Evolutionary conservation across 257 asterid species (phyloP).

Genomic region (Petunia axillaris): DNA sequence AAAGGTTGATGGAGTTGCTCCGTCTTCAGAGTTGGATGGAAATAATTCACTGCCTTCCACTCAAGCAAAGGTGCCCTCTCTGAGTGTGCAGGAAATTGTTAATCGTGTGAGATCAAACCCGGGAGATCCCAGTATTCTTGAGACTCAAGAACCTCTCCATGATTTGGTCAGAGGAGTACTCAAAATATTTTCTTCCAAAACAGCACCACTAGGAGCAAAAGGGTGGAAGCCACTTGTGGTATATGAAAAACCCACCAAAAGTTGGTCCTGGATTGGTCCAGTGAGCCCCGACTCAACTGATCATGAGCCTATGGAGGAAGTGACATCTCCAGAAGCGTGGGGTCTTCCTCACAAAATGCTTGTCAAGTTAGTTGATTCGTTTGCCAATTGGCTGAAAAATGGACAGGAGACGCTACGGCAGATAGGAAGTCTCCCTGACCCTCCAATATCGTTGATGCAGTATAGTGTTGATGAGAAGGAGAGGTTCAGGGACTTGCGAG

Average conservation of each 20-base stretch:
- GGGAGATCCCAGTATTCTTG: slow-evolving; percentile 92
- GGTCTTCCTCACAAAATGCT: slow-evolving; percentile 95
- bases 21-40: slow-evolving; percentile 46
- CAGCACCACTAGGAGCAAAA: slow-evolving; percentile 98
- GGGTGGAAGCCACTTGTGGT: slow-evolving; percentile 96
- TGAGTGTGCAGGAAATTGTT: slow-evolving; percentile 80
- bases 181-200: slow-evolving; percentile 82
- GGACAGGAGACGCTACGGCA: slow-evolving; percentile 98
- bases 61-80: slow-evolving; percentile 62
- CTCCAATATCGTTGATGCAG: slow-evolving; percentile 79
- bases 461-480: slow-evolving; percentile 86
- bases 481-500: slow-evolving; percentile 95
- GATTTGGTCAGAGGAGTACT: slow-evolving; percentile 96
- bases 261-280: slow-evolving; percentile 98
- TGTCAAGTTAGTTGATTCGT: slow-evolving; percentile 91
- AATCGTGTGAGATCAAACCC: slow-evolving; percentile 87
- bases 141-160: slow-evolving; percentile 97
- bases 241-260: slow-evolving; percentile 72
- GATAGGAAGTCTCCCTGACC: slow-evolving; percentile 93
- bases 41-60: slow-evolving; percentile 50
- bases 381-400: slow-evolving; percentile 96
- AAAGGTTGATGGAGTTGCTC: slow-evolving; percentile 38
- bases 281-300: slow-evolving; percentile 51
- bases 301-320: slow-evolving; percentile 71
- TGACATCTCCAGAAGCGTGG: slow-evolving; percentile 94